These are phyloP conservation scores for Turnera subulata DNA, from an alignment of 345 rosid species.

Conservation along the genomic window DNA sequence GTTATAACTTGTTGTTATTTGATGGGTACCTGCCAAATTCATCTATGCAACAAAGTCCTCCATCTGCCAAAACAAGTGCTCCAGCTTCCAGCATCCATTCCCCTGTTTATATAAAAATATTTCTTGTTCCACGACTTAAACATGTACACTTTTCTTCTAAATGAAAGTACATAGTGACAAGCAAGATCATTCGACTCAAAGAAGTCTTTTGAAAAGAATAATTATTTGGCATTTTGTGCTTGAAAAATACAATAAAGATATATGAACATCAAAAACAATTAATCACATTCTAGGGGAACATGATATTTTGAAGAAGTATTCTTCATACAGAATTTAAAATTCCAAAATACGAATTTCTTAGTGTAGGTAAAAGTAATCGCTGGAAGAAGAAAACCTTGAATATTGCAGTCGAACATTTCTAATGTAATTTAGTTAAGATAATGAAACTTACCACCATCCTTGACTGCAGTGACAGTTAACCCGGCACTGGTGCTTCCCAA, in stretches of 20 bases:
- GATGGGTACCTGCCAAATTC: conserved; percentile 82
- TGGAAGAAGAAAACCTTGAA: not conserved
- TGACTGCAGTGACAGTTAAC: conserved; percentile 94
- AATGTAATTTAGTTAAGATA: not conserved
- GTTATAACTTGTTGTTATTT: not conserved
- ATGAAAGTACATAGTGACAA: not conserved
- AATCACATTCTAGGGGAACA: too few species aligned
- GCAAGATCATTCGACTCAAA: too few species aligned
- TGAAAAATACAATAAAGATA: not conserved
- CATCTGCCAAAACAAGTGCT: conserved; percentile 96
- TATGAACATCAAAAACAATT: too few species aligned
- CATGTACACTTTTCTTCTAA: not conserved
- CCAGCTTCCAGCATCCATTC: conserved; percentile 99
- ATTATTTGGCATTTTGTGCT: not conserved
- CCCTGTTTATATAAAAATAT: conserved; percentile 37
- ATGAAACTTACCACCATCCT: conserved; percentile 70
- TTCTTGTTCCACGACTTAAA: too few species aligned
- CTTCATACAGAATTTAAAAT: not conserved
- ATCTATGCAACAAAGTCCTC: conserved; percentile 97
- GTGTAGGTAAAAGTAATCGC: not conserved
- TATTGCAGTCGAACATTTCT: conserved; percentile 1
- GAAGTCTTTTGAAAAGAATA: too few species aligned
- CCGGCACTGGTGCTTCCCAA: conserved; percentile 98
- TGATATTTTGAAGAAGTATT: not conserved
- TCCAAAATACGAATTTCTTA: not conserved